Evolutionary conservation across 345 rosid genomes (phyloP), one percentile per base, ranked within the genome.

Genomic region (Iberis pinnata): DNA sequence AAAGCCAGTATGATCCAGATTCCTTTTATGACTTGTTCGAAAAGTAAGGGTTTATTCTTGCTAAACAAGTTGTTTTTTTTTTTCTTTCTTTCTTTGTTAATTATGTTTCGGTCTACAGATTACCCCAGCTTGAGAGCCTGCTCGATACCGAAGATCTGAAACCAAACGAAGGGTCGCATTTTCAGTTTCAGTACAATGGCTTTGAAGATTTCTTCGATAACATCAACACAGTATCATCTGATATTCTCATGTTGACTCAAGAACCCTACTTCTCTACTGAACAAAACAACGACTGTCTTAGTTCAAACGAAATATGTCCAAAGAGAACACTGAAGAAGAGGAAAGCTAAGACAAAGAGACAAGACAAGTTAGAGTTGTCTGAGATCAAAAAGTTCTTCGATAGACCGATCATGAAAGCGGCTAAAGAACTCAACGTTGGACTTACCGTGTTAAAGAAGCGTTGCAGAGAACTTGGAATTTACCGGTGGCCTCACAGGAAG

Each of bases 401-500:
- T 40, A 42, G 75, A 42, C 96, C 96, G 0, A 84, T 84, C 18
- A 70, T 74, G 4, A 64, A 43, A 66, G 93, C 96, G 0, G 96
- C 96, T 0, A 84, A 74, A 60, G 87, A 81, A 41, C 66, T 88
- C 14, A 80, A 80, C 2, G 80, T 88, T 1, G 96, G 89, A 1
- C 58, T 84, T 6, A 88, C 96, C 0, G 78, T 78, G 5, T 42
- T 88, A 72, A 88, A 88, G 70, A 84, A 75, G 43, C 74, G 93
- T 38, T 88, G 93, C 70, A 72, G 96, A 24, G 89, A 88, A 50
- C 74, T 84, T 1, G 80, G 76, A n/a, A 70, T 88, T 8, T 72
- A 71, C 67, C 49, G 96, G 38, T 88, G 93, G 89, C 96, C 96
- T 22, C 89, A 80, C 15, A 46, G 84, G 68, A 83, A 83, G 68